Evolutionary conservation across 2,329 filamentous ascomycete species (phyloP).

Genomic region (Colletotrichum phormii): DNA sequence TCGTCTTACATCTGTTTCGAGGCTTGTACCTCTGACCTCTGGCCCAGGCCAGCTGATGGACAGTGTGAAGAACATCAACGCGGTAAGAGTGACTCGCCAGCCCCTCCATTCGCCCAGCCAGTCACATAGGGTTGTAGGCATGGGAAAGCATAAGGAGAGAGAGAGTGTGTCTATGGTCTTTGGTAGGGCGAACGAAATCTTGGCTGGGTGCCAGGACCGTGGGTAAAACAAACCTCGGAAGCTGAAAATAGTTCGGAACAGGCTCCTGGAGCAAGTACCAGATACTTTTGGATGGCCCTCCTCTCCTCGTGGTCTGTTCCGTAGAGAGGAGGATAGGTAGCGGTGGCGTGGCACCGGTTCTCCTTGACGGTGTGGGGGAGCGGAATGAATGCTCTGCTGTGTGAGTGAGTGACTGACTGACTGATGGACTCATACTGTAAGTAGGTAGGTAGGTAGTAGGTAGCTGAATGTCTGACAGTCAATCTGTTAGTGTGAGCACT

Average conservation of each 20-base stretch:
- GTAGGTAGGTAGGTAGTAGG: background rate
- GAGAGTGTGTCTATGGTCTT: background rate
- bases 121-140: background rate
- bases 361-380: slow-evolving; percentile 4
- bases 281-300: slow-evolving; percentile 12
- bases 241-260: slow-evolving; percentile 16
- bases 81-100: slow-evolving; percentile 1
- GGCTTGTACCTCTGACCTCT: slow-evolving; percentile 34
- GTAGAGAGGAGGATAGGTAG: background rate
- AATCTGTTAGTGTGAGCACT: background rate
- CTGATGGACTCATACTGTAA: background rate
- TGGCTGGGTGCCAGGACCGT: slow-evolving; percentile 14
- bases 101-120: background rate
- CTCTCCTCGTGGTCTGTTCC: slow-evolving; percentile 4
- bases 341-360: background rate
- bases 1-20: slow-evolving; percentile 37
- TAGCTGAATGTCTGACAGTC: background rate
- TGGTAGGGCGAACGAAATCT: slow-evolving; percentile 8
- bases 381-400: slow-evolving; percentile 12
- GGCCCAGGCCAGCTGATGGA: slow-evolving; percentile 27
- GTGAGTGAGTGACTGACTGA: background rate
- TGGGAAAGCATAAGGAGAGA: background rate
- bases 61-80: slow-evolving; percentile 22
- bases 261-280: slow-evolving; percentile 20
- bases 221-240: slow-evolving; percentile 34